These are phyloP conservation scores for Monosporozyma aerobia DNA, from an alignment of 805 yeast genomes.

Conservation along the genomic window DNA sequence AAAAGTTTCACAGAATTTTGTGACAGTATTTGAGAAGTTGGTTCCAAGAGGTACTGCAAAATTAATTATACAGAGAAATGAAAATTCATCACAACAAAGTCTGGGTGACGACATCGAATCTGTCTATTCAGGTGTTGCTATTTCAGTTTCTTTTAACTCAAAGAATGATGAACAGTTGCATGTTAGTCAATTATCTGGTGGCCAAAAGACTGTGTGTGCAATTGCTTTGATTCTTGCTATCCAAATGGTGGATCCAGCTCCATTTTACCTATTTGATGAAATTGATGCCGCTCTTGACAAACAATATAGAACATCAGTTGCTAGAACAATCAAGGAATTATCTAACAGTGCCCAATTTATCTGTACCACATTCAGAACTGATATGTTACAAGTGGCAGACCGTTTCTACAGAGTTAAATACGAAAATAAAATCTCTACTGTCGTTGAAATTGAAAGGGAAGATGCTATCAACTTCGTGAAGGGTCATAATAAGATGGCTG, in stretches of 20 bases:
- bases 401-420: slow-evolving; percentile 82
- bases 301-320: slow-evolving; percentile 83
- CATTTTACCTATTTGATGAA: slow-evolving; percentile 92
- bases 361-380: slow-evolving; percentile 93
- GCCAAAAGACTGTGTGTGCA: slow-evolving; percentile 95
- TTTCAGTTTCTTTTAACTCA: slow-evolving; percentile 83
- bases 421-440: slow-evolving; percentile 70
- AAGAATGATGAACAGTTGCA: slow-evolving; percentile 75
- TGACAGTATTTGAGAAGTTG: slow-evolving; percentile 63
- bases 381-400: slow-evolving; percentile 80
- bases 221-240: slow-evolving; percentile 87
- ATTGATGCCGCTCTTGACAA: slow-evolving; percentile 93
- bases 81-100: slow-evolving; percentile 17
- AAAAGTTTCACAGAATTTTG: slow-evolving; percentile 65
- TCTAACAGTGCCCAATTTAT: slow-evolving; percentile 77
- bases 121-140: slow-evolving; percentile 70
- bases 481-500: slow-evolving; percentile 34
- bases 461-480: slow-evolving; percentile 82
- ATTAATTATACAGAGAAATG: slow-evolving; percentile 49
- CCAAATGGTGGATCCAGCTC: slow-evolving; percentile 94
- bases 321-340: slow-evolving; percentile 57
- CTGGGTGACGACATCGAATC: slow-evolving; percentile 12
- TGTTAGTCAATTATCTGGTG: slow-evolving; percentile 90
- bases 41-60: slow-evolving; percentile 80
- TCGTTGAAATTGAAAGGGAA: slow-evolving; percentile 57